These are phyloP conservation scores for Casaregolazyma lundiana DNA, from an alignment of 1,139 yeast species.

Conservation along the genomic window DNA sequence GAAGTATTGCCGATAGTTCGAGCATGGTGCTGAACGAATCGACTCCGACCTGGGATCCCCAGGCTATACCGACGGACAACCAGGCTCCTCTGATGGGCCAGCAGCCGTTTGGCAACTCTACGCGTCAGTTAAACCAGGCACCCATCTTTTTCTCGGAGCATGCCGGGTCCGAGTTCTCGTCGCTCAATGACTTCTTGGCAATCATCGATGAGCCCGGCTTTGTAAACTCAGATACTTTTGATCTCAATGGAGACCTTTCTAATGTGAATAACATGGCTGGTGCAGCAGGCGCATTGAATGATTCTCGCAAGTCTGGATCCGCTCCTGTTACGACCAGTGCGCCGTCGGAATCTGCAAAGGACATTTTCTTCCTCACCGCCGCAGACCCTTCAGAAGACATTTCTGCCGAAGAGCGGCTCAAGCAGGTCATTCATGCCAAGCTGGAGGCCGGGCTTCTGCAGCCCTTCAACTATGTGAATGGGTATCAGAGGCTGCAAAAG, in stretches of 20 bases:
- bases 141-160: constrained; percentile 82
- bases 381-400: constrained; percentile 96
- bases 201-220: constrained; percentile 76
- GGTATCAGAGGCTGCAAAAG: constrained; percentile 82
- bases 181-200: constrained; percentile 80
- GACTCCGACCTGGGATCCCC: neutral
- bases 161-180: constrained; percentile 89
- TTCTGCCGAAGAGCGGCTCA: constrained; percentile 89
- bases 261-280: neutral
- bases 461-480: constrained; percentile 92
- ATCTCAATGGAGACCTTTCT: constrained; percentile 2
- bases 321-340: constrained; percentile 5
- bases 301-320: constrained; percentile 11
- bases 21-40: neutral
- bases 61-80: neutral
- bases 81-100: neutral
- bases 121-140: constrained; percentile 28
- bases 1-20: neutral
- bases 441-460: constrained; percentile 88
- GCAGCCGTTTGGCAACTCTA: constrained; percentile 15
- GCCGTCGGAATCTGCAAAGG: constrained; percentile 66
- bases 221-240: constrained; percentile 6
- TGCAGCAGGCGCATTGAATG: constrained; percentile 10
- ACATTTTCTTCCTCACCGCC: constrained; percentile 90
- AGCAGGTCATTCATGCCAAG: constrained; percentile 94